phyloP scores from a whole-genome alignment of 75 land plant species.

The Picea glauca region DNA sequence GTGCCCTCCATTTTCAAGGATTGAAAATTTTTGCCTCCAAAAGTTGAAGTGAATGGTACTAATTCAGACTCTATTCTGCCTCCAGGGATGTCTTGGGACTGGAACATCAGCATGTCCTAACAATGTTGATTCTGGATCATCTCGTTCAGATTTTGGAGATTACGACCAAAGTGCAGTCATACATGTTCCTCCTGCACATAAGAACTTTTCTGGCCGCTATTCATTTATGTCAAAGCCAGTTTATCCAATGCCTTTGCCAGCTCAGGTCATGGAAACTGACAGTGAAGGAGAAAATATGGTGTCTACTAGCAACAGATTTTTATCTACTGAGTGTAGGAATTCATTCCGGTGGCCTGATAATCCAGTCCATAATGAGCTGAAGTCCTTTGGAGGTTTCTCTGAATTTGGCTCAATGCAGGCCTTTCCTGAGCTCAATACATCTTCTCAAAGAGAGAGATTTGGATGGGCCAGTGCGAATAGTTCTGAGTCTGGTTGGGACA shows the following conservation, averaged over 20 bases:
- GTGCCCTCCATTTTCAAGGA: background rate
- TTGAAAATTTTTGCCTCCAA: background rate
- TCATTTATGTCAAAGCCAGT: constrained; percentile 48
- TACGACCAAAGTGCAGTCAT: constrained; percentile 24
- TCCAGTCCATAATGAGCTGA: constrained; percentile 13
- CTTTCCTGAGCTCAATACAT: constrained; percentile 29
- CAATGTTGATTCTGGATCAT: constrained; percentile 38
- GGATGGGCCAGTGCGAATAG: constrained; percentile 33
- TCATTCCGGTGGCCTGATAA: constrained; percentile 8
- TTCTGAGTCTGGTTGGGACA: constrained; percentile 16
- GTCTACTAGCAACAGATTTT: background rate
- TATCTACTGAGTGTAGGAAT: constrained; percentile 3
- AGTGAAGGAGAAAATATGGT: background rate
- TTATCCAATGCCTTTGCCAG: constrained; percentile 42
- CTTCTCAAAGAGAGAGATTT: constrained; percentile 28
- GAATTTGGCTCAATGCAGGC: constrained; percentile 41
- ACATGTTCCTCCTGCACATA: constrained; percentile 14
- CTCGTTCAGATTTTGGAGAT: constrained; percentile 52
- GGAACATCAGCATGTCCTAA: constrained; percentile 22
- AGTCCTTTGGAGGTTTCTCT: constrained; percentile 26
- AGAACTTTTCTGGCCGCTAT: constrained; percentile 28
- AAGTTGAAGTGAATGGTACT: background rate
- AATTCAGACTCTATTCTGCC: background rate
- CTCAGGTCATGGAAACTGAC: constrained; percentile 17
- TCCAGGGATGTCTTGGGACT: constrained; percentile 28